Evolutionary conservation across 2,329 filamentous ascomycete species (phyloP).

Genomic region (Claviceps capensis): DNA sequence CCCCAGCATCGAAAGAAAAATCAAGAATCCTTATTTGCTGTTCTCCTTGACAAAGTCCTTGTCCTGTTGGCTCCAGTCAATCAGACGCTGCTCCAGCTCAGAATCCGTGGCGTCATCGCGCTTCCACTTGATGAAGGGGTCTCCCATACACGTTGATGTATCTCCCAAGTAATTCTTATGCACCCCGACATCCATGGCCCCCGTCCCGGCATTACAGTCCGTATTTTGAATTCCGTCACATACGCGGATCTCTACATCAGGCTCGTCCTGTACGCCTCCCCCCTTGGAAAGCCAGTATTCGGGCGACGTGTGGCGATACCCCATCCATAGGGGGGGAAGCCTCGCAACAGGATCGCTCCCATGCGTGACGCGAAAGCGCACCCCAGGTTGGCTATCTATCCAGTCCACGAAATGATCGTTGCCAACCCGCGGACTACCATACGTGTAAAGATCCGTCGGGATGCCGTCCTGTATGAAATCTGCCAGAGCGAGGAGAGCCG

Average conservation of each 20-base stretch:
- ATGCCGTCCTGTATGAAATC: slow-evolving; percentile 36
- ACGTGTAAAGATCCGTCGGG: slow-evolving; percentile 46
- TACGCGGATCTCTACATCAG: slow-evolving; percentile 25
- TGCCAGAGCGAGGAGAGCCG: slow-evolving; percentile 46
- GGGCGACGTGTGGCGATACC: slow-evolving; percentile 52
- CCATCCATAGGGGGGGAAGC: slow-evolving; percentile 42
- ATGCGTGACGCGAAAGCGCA: slow-evolving; percentile 53
- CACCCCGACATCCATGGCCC: slow-evolving; percentile 28
- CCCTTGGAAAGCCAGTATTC: slow-evolving; percentile 50
- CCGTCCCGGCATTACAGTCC: slow-evolving; percentile 36
- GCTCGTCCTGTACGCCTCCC: slow-evolving; percentile 20
- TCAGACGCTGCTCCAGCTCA: slow-evolving; percentile 26
- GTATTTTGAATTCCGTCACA: slow-evolving; percentile 35
- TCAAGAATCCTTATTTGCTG: not conserved
- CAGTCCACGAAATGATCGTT: slow-evolving; percentile 40
- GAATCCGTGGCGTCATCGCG: slow-evolving; percentile 17
- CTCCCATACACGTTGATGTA: slow-evolving; percentile 26
- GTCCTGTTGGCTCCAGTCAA: slow-evolving; percentile 6
- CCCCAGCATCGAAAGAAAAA: not conserved
- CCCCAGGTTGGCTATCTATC: slow-evolving; percentile 36
- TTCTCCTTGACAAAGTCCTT: not conserved
- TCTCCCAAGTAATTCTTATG: slow-evolving; percentile 36
- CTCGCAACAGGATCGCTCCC: slow-evolving; percentile 52
- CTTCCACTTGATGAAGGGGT: slow-evolving; percentile 13
- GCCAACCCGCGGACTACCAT: slow-evolving; percentile 52